Conservation (phyloP, 495 filamentous ascomycete species). For the Trichoderma reesei region DNA sequence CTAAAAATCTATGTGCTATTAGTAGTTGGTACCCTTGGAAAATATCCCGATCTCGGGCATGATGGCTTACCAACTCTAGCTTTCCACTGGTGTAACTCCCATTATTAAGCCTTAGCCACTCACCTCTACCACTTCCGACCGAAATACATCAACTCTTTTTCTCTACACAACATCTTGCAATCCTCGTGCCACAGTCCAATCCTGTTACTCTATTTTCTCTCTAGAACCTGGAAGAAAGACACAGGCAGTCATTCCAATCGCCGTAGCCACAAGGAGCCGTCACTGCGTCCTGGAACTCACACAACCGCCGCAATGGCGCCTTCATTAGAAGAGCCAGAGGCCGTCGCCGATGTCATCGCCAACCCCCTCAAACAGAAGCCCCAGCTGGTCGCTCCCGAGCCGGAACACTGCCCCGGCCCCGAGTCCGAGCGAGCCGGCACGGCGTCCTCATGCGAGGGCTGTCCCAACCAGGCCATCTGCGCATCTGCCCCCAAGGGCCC, state of each 20-base stretch:
- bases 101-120: slow-evolving; percentile 3
- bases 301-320: slow-evolving; percentile 45
- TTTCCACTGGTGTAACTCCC: background rate
- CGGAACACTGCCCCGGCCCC: slow-evolving; percentile 93
- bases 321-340: slow-evolving; percentile 56
- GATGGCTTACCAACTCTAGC: background rate
- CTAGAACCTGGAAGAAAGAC: background rate
- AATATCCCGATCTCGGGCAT: background rate
- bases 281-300: background rate
- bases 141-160: background rate
- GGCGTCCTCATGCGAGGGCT: slow-evolving; percentile 82
- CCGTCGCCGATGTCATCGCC: slow-evolving; percentile 53
- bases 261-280: background rate
- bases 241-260: background rate
- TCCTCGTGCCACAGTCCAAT: too few species aligned
- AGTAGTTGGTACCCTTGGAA: background rate
- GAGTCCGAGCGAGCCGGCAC: slow-evolving; percentile 78
- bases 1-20: too few species aligned
- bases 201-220: too few species aligned
- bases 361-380: slow-evolving; percentile 62
- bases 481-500: slow-evolving; percentile 90
- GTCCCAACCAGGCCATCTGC: slow-evolving; percentile 93
- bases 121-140: background rate
- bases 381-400: slow-evolving; percentile 83
- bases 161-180: background rate